Percentiles rank a stretch among this genome's conserved stretches.
phyloP scores from a whole-genome alignment of 192 early-diverging fungal species.

The Anaeromyces robustus region DNA sequence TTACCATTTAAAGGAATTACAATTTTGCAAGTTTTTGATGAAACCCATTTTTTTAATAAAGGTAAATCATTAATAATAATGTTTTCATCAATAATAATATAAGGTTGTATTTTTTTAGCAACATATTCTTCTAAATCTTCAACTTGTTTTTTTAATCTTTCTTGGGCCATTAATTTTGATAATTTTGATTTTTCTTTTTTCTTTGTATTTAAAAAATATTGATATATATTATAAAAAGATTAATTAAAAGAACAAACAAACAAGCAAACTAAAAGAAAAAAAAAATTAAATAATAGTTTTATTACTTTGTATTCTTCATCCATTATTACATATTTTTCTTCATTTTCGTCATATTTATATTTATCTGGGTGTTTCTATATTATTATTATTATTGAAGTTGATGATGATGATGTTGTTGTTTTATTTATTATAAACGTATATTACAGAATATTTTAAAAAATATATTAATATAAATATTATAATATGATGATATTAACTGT shows the following conservation, averaged over 20 bases:
- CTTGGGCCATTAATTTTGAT: not conserved
- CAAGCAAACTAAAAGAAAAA: no score
- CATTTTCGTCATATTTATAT: not conserved
- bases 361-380: not conserved
- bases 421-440: no score
- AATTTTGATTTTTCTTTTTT: not conserved
- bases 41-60: not conserved
- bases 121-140: not conserved
- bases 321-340: not conserved
- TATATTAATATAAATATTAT: no score
- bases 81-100: not conserved
- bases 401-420: no score
- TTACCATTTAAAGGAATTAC: not conserved
- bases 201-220: not conserved
- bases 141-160: not conserved
- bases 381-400: no score
- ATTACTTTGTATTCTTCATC: not conserved
- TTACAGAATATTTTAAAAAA: no score
- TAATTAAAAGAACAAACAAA: no score
- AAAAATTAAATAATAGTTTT: no score
- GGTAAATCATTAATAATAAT: not conserved
- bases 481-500: no score
- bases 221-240: no score
- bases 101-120: not conserved
- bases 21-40: not conserved